Evolutionary conservation across 352 stramenopile genomes (phyloP).

Genomic region (Blastocystis sp.): DNA sequence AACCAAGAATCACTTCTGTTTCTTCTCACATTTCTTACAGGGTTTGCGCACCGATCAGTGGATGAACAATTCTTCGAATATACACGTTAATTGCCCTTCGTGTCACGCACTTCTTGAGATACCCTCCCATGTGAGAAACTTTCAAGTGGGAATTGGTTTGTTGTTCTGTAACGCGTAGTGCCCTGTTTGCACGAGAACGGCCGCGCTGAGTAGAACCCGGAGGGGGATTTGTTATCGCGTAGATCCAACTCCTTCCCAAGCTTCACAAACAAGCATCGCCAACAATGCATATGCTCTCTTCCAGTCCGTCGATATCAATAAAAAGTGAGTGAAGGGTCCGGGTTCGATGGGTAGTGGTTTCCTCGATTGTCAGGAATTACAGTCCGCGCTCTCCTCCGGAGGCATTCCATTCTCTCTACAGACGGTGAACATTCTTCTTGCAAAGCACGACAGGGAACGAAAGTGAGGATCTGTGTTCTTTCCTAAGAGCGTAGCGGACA

Average conservation of each 20-base stretch:
- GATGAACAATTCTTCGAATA: slow-evolving; percentile 34
- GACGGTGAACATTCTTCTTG: slow-evolving; percentile 52
- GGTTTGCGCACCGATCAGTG: not conserved
- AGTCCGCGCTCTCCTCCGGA: slow-evolving; percentile 32
- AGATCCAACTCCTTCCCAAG: slow-evolving; percentile 57
- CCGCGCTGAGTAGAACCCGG: slow-evolving; percentile 25
- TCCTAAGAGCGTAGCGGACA: slow-evolving; percentile 11
- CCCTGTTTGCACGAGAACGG: slow-evolving; percentile 52
- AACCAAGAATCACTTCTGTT: slow-evolving; percentile 10
- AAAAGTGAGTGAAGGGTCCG: not conserved
- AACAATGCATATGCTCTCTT: slow-evolving; percentile 60
- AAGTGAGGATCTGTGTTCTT: not conserved
- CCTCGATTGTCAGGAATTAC: slow-evolving; percentile 62
- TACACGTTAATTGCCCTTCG: slow-evolving; percentile 47
- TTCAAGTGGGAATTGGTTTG: slow-evolving; percentile 12
- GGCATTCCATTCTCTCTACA: slow-evolving; percentile 53
- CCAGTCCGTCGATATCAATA: slow-evolving; percentile 55
- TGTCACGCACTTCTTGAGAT: slow-evolving; percentile 49
- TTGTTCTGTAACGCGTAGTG: slow-evolving; percentile 27
- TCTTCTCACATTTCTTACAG: not conserved
- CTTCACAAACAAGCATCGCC: slow-evolving; percentile 39
- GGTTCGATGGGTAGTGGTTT: slow-evolving; percentile 20
- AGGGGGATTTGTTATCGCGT: not conserved
- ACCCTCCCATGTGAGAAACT: slow-evolving; percentile 41
- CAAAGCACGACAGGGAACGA: slow-evolving; percentile 45